A percentile compares a stretch with the other conserved stretches of the same genome.
Conservation (phyloP, 805 yeast genomes). For the Cyberlindnera bimundalis region DNA sequence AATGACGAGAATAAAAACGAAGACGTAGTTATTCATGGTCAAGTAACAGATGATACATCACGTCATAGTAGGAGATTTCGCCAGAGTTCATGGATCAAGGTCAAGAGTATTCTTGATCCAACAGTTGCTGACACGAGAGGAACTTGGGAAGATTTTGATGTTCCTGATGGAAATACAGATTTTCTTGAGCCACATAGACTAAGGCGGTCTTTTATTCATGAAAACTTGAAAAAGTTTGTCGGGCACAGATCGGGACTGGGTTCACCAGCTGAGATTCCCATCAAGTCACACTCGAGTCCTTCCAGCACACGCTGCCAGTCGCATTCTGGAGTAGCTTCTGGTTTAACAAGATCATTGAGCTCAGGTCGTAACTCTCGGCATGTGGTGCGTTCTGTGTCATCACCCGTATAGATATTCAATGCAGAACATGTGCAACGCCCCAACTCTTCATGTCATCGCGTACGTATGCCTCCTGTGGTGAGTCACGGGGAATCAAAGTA, state of each 20-base stretch:
- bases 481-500: neutral
- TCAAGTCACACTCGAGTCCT: conserved; percentile 3
- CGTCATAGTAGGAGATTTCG: conserved; percentile 4
- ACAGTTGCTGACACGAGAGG: neutral
- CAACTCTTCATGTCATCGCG: conserved; percentile 41
- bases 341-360: neutral
- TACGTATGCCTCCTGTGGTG: conserved; percentile 27
- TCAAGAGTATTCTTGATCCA: conserved; percentile 6
- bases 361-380: neutral
- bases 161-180: neutral
- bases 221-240: conserved; percentile 8
- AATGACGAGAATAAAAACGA: conserved; percentile 8
- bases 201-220: conserved; percentile 4
- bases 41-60: conserved; percentile 4
- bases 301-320: too few relatives aligned
- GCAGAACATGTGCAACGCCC: conserved; percentile 26
- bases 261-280: neutral
- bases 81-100: conserved; percentile 7
- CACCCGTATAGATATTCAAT: conserved; percentile 1
- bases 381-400: conserved; percentile 3
- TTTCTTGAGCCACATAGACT: neutral
- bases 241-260: neutral
- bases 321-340: too few relatives aligned
- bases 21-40: neutral
- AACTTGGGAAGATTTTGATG: conserved; percentile 2